A percentile compares a stretch with the other conserved stretches of the same genome.
Conservation (phyloP, 73 alveolate genomes). For the Paramecium pentaurelia region DNA sequence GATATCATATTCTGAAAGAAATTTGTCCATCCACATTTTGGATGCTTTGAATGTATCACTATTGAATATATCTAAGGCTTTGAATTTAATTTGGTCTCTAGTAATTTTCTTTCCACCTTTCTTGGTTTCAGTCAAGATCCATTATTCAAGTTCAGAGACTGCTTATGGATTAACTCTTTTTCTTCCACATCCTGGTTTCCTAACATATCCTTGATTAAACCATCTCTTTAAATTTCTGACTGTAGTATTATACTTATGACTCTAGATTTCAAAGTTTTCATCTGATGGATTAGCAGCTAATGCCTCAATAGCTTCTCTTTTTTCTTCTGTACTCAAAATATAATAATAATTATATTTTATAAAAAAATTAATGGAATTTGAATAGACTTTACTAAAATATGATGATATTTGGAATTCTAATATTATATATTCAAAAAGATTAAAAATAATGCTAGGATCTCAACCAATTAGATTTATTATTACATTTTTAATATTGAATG, state of each 20-base stretch:
- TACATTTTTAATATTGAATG: neutral
- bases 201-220: neutral
- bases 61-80: neutral
- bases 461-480: neutral
- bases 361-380: neutral
- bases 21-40: conserved; percentile 15
- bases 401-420: neutral
- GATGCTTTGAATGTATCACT: neutral
- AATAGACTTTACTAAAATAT: neutral
- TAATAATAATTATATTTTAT: neutral
- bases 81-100: neutral
- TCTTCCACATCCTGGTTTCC: conserved; percentile 46
- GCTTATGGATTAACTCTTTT: neutral
- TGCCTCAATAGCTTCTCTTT: neutral
- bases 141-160: neutral
- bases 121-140: neutral
- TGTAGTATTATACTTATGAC: neutral
- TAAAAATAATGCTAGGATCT: neutral
- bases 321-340: neutral
- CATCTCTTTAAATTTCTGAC: conserved; percentile 31
- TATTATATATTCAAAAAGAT: neutral
- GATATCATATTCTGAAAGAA: neutral
- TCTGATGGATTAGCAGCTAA: neutral
- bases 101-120: neutral
- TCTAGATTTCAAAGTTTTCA: neutral